Percentiles rank a stretch among this genome's conserved stretches.
phyloP scores from a whole-genome alignment of 306 rosid genomes.

The Macrotyloma uniflorum region DNA sequence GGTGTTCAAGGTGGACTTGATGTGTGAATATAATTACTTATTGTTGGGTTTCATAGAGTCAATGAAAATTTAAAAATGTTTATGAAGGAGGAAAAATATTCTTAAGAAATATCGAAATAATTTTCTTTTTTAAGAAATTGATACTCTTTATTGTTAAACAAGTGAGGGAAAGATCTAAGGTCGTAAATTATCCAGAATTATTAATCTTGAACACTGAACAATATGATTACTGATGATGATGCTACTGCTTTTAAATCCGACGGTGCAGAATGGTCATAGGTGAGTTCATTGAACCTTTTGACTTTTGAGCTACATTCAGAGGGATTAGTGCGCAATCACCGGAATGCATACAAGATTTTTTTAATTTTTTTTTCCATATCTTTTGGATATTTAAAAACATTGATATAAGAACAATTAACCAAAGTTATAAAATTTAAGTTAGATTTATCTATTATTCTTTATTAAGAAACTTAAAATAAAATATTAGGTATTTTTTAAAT shows the following conservation, averaged over 20 bases:
- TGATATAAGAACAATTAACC: not conserved
- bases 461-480: too few species aligned
- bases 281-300: slow-evolving; percentile 2
- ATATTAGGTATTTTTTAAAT: too few species aligned
- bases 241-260: not conserved
- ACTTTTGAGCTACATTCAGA: not conserved
- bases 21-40: not conserved
- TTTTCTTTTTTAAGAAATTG: too few species aligned
- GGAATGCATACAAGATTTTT: not conserved
- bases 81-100: not conserved
- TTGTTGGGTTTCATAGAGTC: too few species aligned
- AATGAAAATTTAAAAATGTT: not conserved
- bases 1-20: not conserved
- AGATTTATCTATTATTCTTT: too few species aligned
- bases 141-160: too few species aligned
- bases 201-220: not conserved
- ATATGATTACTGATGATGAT: not conserved
- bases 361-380: too few species aligned
- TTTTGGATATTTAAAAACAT: not conserved
- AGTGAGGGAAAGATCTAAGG: too few species aligned
- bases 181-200: not conserved
- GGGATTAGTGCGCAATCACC: slow-evolving; percentile 30
- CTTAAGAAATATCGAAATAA: not conserved
- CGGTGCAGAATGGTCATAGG: slow-evolving; percentile 10
- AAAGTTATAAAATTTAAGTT: not conserved